Percentiles rank a stretch among this genome's conserved stretches.
These are phyloP conservation scores for Chlorella variabilis DNA, from an alignment of 163 green algal genomes.

Conservation along the genomic window DNA sequence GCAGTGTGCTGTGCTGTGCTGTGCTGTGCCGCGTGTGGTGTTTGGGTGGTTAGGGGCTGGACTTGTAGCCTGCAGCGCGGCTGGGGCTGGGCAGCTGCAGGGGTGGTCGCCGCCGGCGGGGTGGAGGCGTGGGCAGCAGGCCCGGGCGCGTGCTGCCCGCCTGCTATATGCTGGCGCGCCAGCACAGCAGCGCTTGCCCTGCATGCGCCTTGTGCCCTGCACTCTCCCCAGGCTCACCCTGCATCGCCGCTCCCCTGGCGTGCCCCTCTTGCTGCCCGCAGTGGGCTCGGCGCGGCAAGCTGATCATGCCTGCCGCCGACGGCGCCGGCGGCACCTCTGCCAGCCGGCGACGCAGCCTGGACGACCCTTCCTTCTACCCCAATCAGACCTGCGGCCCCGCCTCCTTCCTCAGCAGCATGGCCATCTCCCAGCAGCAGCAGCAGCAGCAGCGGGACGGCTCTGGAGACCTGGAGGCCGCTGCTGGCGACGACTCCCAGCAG, in stretches of 20 bases:
- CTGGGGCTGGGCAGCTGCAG: too few species aligned
- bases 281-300: slow-evolving; percentile 74
- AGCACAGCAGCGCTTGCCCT: too few species aligned
- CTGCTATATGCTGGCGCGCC: too few species aligned
- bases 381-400: slow-evolving; percentile 59
- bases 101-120: too few species aligned
- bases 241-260: not conserved
- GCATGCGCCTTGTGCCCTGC: too few species aligned
- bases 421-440: slow-evolving; percentile 9
- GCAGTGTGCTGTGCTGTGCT: too few species aligned
- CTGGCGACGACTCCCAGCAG: not conserved
- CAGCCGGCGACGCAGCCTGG: not conserved
- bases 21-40: too few species aligned
- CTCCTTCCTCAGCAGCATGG: slow-evolving; percentile 33
- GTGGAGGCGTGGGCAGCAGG: too few species aligned
- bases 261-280: slow-evolving; percentile 21
- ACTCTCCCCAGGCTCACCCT: too few species aligned
- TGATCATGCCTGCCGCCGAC: slow-evolving; percentile 15
- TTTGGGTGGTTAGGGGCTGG: too few species aligned
- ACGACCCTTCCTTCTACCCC: slow-evolving; percentile 55
- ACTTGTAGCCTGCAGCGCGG: too few species aligned
- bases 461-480: not conserved
- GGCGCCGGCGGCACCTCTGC: not conserved
- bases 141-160: too few species aligned
- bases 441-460: not conserved